phyloP scores from a whole-genome alignment of 2,329 filamentous ascomycete species.

The Alternaria consortialis region DNA sequence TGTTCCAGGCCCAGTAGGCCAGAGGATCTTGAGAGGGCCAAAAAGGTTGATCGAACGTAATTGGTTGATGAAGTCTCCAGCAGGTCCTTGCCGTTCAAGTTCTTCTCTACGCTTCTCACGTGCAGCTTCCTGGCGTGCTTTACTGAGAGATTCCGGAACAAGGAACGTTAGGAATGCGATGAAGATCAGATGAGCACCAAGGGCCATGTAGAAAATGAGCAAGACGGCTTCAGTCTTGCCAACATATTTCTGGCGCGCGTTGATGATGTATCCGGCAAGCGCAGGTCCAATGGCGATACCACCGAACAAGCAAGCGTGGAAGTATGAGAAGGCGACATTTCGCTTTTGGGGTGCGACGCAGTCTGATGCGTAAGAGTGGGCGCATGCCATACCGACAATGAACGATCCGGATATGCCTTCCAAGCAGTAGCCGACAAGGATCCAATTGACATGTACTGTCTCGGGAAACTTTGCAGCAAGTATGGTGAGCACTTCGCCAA shows the following conservation, averaged over 20 bases:
- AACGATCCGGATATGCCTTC: constrained; percentile 92
- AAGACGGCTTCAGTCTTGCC: constrained; percentile 74
- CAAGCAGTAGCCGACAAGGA: constrained; percentile 77
- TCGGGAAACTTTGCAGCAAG: constrained; percentile 79
- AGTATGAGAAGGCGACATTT: constrained; percentile 85
- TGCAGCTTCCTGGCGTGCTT: constrained; percentile 73
- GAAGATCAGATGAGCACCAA: constrained; percentile 77
- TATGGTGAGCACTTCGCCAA: constrained; percentile 79
- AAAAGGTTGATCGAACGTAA: constrained; percentile 70
- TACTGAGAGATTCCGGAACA: constrained; percentile 85
- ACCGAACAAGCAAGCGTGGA: constrained; percentile 86
- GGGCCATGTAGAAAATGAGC: constrained; percentile 82
- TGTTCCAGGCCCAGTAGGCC: constrained; percentile 73
- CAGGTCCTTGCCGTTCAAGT: constrained; percentile 44
- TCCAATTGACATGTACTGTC: constrained; percentile 75
- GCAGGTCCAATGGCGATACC: constrained; percentile 91
- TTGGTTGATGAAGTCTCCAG: constrained; percentile 56
- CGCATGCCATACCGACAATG: constrained; percentile 79
- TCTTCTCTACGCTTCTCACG: constrained; percentile 70
- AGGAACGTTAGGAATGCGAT: constrained; percentile 74
- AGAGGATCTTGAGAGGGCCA: constrained; percentile 78
- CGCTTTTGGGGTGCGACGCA: constrained; percentile 83
- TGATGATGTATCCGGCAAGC: constrained; percentile 80
- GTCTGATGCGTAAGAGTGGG: constrained; percentile 88
- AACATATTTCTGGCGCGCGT: constrained; percentile 51